Evolutionary conservation across 1,139 yeast genomes (phyloP), one percentile per base, ranked within the genome.

Genomic region (Taphrina pruni): DNA sequence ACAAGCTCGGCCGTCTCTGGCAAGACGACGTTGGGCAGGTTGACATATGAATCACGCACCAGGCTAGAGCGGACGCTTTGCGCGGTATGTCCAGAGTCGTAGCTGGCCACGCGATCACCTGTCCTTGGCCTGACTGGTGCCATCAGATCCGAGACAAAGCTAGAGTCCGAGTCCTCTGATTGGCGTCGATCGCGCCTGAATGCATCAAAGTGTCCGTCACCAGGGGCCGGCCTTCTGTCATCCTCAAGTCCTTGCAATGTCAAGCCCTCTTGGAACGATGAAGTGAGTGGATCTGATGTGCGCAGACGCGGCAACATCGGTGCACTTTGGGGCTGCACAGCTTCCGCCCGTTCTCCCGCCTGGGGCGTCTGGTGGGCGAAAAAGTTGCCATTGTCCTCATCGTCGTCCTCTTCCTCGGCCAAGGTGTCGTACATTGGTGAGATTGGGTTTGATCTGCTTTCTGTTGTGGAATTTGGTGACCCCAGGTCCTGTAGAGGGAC

Each of bases 321-420:
- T 12, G 20, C 48, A 50, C 35, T 6, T 21, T 50, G 55, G n/a
- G 14, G 9, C 26, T 11, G 11, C 9, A 14, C 45, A 17, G 17
- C 45, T 8, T 50, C 54, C 14, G 2, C 36, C 1, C 12, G 36
- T n/a, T 36, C 9, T 17, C 9, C 48, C 8, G 20, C 3, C 5
- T 7, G 8, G 17, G 38, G 7, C 26, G 17, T n/a, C 11, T 54
- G 26, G n/a, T 12, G 43, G 11, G 17, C 58, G 8, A 36, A 54
- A 11, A 54, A n/a, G 9, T 35, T 6, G n/a, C 14, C 11, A 17
- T 54, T 4, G 20, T 56, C 60, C 21, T 56, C 60, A 9, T 56
- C 60, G 21, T 56, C 60, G n/a, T 56, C 60, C 38, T 46, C 62
- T 45, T 58, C 62, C 43, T 58, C 62, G 11, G n/a, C 58, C 14